A percentile compares a stretch with the other conserved stretches of the same genome.
phyloP scores from a whole-genome alignment of 2,329 filamentous ascomycete genomes.

The Clonostachys rhizophaga region DNA sequence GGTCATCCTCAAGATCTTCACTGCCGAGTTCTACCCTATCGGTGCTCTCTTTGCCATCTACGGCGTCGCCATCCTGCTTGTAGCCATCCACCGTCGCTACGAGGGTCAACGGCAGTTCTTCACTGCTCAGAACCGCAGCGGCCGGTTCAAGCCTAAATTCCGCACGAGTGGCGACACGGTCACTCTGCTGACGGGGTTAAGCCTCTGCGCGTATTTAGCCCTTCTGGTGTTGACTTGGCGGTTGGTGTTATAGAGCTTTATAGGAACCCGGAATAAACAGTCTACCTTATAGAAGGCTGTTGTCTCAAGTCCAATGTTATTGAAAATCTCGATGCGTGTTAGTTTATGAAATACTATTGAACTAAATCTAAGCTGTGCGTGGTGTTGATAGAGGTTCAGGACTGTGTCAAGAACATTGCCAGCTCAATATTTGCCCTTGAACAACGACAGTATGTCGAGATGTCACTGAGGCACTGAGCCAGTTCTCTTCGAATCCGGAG shows the following conservation, averaged over 20 bases:
- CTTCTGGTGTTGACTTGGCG: slow-evolving; percentile 51
- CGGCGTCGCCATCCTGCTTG: slow-evolving; percentile 76
- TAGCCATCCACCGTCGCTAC: slow-evolving; percentile 80
- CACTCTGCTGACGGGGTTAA: slow-evolving; percentile 49
- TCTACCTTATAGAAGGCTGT: background rate
- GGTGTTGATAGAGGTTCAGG: too few species aligned
- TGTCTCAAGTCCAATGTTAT: background rate
- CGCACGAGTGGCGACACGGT: slow-evolving; percentile 62
- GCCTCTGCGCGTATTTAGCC: slow-evolving; percentile 51
- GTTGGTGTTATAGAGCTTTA: slow-evolving; percentile 15
- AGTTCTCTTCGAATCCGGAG: too few species aligned
- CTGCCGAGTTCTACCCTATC: slow-evolving; percentile 91
- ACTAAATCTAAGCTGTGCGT: too few species aligned
- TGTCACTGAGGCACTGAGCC: too few species aligned
- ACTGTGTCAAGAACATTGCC: too few species aligned
- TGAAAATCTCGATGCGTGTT: too few species aligned
- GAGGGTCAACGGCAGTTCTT: slow-evolving; percentile 97
- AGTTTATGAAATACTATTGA: too few species aligned
- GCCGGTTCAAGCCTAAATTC: slow-evolving; percentile 43
- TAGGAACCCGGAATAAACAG: background rate
- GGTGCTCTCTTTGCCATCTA: slow-evolving; percentile 95
- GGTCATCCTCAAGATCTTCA: slow-evolving; percentile 90
- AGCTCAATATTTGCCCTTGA: too few species aligned
- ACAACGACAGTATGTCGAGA: too few species aligned
- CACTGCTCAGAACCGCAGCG: slow-evolving; percentile 30